Percentiles rank a stretch among this genome's conserved stretches.
phyloP scores from a whole-genome alignment of 2,329 filamentous ascomycete species.

The Lithohypha guttulata region DNA sequence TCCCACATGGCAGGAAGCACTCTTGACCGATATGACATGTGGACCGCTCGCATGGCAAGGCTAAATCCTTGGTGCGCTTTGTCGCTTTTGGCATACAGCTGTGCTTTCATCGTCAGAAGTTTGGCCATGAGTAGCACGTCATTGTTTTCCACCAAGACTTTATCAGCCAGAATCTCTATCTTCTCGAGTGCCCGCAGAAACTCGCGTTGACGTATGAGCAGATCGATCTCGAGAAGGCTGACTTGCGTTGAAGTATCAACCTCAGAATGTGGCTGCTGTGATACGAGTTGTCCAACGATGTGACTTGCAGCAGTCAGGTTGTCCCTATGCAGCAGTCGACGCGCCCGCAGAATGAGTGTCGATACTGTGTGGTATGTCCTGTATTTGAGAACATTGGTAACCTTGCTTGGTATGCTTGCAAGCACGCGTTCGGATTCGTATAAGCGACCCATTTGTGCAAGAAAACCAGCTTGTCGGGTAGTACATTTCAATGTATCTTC shows the following conservation, averaged over 20 bases:
- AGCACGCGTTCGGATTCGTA: slow-evolving; percentile 54
- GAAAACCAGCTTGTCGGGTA: slow-evolving; percentile 57
- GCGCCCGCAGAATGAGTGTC: slow-evolving; percentile 33
- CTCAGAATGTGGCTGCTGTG: slow-evolving; percentile 40
- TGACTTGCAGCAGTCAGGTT: slow-evolving; percentile 47
- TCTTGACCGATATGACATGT: slow-evolving; percentile 58
- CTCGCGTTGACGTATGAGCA: slow-evolving; percentile 43
- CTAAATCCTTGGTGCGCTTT: slow-evolving; percentile 67
- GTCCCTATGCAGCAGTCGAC: slow-evolving; percentile 35
- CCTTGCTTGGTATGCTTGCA: slow-evolving; percentile 53
- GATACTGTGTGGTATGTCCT: slow-evolving; percentile 28
- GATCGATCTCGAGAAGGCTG: slow-evolving; percentile 49
- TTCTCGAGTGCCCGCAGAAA: slow-evolving; percentile 43
- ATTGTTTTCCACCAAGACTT: slow-evolving; percentile 42
- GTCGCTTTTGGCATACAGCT: slow-evolving; percentile 56
- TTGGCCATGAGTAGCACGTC: slow-evolving; percentile 60
- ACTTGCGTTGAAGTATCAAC: slow-evolving; percentile 51
- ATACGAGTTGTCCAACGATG: slow-evolving; percentile 47
- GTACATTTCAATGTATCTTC: slow-evolving; percentile 70
- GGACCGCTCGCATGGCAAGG: slow-evolving; percentile 62
- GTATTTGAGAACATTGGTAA: slow-evolving; percentile 63
- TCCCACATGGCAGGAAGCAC: slow-evolving; percentile 63
- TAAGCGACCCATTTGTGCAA: slow-evolving; percentile 59
- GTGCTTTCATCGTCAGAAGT: slow-evolving; percentile 61
- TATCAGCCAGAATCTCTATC: slow-evolving; percentile 42